Percentiles rank a stretch among this genome's conserved stretches.
Evolutionary conservation across 805 yeast genomes (phyloP).

Genomic region (Schwanniomyces sp.): DNA sequence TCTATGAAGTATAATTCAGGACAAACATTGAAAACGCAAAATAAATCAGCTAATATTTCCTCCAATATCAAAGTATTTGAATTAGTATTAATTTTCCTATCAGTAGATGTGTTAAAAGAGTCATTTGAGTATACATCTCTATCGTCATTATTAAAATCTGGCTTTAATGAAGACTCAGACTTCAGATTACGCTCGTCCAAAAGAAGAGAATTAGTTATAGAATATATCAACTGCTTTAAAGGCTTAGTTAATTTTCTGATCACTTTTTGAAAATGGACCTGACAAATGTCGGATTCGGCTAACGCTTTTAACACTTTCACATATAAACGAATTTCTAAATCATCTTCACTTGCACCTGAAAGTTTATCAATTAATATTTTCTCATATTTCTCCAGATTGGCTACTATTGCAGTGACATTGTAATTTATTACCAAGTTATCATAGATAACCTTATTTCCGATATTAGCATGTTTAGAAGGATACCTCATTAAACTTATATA

Average conservation of each 20-base stretch:
- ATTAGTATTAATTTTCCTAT: background rate
- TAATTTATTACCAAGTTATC: slow-evolving; percentile 26
- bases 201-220: slow-evolving; percentile 14
- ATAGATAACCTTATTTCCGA: slow-evolving; percentile 14
- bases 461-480: slow-evolving; percentile 7
- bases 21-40: slow-evolving; percentile 29
- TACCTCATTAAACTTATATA: slow-evolving; percentile 19
- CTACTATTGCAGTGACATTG: slow-evolving; percentile 34
- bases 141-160: background rate
- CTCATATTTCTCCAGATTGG: slow-evolving; percentile 32
- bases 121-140: background rate
- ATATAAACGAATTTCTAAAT: slow-evolving; percentile 22
- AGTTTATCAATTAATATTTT: slow-evolving; percentile 21
- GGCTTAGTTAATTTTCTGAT: slow-evolving; percentile 23
- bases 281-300: slow-evolving; percentile 23
- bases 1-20: slow-evolving; percentile 37
- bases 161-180: background rate
- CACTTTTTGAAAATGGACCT: slow-evolving; percentile 17
- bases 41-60: slow-evolving; percentile 30
- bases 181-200: slow-evolving; percentile 1
- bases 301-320: slow-evolving; percentile 32
- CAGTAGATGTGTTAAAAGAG: background rate
- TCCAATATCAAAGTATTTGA: slow-evolving; percentile 17
- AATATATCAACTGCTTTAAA: slow-evolving; percentile 25
- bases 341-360: slow-evolving; percentile 18